phyloP scores from a whole-genome alignment of 2,329 filamentous ascomycete genomes.

The Arachnomyces sp. region DNA sequence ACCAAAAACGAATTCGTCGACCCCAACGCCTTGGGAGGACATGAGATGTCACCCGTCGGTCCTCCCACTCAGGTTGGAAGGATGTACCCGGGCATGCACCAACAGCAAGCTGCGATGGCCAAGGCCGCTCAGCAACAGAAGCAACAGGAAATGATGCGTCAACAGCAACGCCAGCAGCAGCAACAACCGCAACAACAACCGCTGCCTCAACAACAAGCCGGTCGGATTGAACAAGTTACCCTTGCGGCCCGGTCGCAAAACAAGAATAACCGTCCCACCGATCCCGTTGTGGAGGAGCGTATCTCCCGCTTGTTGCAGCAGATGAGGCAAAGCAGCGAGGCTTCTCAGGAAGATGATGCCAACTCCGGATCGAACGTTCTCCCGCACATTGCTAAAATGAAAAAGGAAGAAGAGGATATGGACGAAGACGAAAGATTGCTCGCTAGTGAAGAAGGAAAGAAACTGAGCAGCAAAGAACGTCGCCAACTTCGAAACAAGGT shows the following conservation, averaged over 20 bases:
- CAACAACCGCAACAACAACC: slow-evolving; percentile 12
- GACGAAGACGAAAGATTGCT: slow-evolving; percentile 91
- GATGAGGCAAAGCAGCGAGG: slow-evolving; percentile 69
- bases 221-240: slow-evolving; percentile 22
- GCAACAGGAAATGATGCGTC: slow-evolving; percentile 35
- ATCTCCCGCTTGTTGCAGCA: slow-evolving; percentile 88
- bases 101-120: slow-evolving; percentile 71
- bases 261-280: slow-evolving; percentile 39
- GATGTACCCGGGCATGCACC: slow-evolving; percentile 89
- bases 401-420: slow-evolving; percentile 98
- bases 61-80: slow-evolving; percentile 56
- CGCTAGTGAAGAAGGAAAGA: slow-evolving; percentile 97
- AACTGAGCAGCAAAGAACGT: slow-evolving; percentile 95
- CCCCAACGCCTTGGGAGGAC: slow-evolving; percentile 61
- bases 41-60: slow-evolving; percentile 50
- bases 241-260: slow-evolving; percentile 19
- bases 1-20: slow-evolving; percentile 56
- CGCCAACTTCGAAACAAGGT: slow-evolving; percentile 98
- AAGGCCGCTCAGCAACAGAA: slow-evolving; percentile 64
- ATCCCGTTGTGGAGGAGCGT: slow-evolving; percentile 79
- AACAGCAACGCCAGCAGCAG: slow-evolving; percentile 41
- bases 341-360: slow-evolving; percentile 43
- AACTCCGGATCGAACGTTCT: slow-evolving; percentile 35
- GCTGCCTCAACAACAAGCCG: slow-evolving; percentile 16
- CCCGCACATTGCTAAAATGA: slow-evolving; percentile 64